Base-by-base conservation (phyloP, 2,329 filamentous ascomycete species). In the Stemphylium beticola region DNA sequence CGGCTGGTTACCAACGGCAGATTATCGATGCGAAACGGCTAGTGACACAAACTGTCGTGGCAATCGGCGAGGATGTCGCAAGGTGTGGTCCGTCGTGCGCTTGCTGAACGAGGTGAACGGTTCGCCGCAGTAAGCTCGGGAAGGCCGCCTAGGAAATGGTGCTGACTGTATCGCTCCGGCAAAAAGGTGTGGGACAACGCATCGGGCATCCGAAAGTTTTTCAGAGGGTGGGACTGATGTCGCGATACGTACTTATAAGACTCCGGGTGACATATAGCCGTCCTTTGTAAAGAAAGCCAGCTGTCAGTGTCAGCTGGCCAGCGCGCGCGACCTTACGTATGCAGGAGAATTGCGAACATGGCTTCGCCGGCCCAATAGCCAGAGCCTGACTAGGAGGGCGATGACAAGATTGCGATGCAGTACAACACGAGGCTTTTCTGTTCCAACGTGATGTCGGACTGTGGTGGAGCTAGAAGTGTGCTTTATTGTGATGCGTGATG, bases 51-150 rank as follows among this genome's bases (percentile, higher is more conserved):
- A 34, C 40, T 7, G 42, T 55, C 26, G 43, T 56, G 49, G 53
- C 43, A 41, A 32, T 36, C 29, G 26, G 36, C 37, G 22, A 37
- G 53, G 32, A 49, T 50, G 33, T 38, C 48, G 66, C 62, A 60
- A 60, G 42, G 42, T 51, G 51, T 39, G 48, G 49, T 42, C 39
- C 36, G 46, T 45, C 33, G 42, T 49, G 57, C 51, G 48, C 46
- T 53, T 61, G 53, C 51, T 50, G 44, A 48, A 32, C 6, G 50
- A 36, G 20, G n/a, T 48, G 46, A 50, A 33, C 50, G 49, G 52
- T 45, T 63, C 57, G 53, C 47, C 46, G 60, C 60, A 62, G 60
- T 67, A 65, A 67, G 65, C 63, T 60, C 57, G 61, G 64, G 32
- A 53, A 29, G 38, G 41, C 51, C 47, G 57, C 49, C 31, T 59